Evolutionary conservation across 257 asterid species (phyloP).

Genomic region (Misopates orontium): DNA sequence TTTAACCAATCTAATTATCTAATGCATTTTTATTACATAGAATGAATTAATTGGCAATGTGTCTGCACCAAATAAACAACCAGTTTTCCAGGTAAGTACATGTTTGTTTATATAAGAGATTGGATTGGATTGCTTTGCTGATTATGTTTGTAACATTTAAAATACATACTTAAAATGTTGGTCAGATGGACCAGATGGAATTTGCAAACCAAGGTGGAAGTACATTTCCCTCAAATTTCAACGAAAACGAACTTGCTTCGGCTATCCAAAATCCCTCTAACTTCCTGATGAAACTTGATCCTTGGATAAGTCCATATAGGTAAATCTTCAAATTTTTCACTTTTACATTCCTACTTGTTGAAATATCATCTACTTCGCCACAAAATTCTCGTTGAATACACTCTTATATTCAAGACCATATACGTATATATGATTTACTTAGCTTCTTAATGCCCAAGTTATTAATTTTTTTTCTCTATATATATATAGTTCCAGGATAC

Average conservation of each 20-base stretch:
- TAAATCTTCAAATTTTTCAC: not conserved
- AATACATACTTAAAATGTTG: not conserved
- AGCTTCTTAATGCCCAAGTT: no score
- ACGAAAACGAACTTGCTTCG: constrained; percentile 15
- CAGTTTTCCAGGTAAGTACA: constrained; percentile 30
- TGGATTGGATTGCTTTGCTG: not conserved
- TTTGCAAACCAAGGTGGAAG: constrained; percentile 25
- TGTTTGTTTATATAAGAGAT: not conserved
- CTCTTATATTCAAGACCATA: not conserved
- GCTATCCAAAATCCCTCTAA: constrained; percentile 22
- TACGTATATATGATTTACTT: no score
- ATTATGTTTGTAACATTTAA: not conserved
- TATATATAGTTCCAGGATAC: constrained; percentile 28
- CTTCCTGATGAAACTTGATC: constrained; percentile 41
- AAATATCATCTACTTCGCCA: not conserved
- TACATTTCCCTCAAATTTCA: constrained; percentile 9
- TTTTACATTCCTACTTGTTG: not conserved
- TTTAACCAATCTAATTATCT: not conserved
- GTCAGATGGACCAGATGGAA: constrained; percentile 26
- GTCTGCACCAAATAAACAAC: constrained; percentile 23
- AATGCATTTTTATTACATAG: constrained; percentile 20
- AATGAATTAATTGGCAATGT: constrained; percentile 11
- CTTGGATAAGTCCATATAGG: constrained; percentile 47
- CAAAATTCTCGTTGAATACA: not conserved
- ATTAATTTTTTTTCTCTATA: not conserved